phyloP scores from a whole-genome alignment of 1,284 basidiomycete species.

The Naganishia sp. region DNA sequence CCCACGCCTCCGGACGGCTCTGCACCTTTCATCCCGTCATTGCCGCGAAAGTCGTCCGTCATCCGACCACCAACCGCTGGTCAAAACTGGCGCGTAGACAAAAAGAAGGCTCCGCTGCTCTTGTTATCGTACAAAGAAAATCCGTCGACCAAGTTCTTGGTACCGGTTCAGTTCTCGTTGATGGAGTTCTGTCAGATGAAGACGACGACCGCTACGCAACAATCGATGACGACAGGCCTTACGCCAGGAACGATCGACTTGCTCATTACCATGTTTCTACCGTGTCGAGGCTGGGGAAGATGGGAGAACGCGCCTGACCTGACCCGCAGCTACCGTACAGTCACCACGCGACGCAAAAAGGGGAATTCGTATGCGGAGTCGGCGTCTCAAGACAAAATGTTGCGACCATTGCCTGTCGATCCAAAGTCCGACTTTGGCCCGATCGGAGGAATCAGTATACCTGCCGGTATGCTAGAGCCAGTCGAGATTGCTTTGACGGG shows the following conservation, averaged over 20 bases:
- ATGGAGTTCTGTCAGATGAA: conserved; percentile 12
- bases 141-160: conserved; percentile 18
- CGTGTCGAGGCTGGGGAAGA: conserved; percentile 14
- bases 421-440: conserved; percentile 14
- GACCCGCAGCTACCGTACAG: neutral
- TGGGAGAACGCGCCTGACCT: conserved; percentile 11
- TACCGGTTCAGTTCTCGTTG: conserved; percentile 18
- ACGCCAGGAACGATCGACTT: conserved; percentile 2
- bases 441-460: conserved; percentile 10
- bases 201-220: neutral
- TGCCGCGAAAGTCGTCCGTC: neutral
- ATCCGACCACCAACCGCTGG: neutral
- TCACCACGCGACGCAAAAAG: neutral
- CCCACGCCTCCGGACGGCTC: neutral
- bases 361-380: neutral
- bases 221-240: neutral
- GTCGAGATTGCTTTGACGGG: conserved; percentile 2
- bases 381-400: neutral
- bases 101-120: conserved; percentile 10
- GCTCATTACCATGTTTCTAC: conserved; percentile 13
- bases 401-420: conserved; percentile 1
- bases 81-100: neutral
- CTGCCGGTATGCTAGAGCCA: conserved; percentile 6
- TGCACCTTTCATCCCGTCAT: neutral
- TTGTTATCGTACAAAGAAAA: conserved; percentile 16